Conservation (phyloP, 306 rosid species). For the Mimosa bimucronata region DNA sequence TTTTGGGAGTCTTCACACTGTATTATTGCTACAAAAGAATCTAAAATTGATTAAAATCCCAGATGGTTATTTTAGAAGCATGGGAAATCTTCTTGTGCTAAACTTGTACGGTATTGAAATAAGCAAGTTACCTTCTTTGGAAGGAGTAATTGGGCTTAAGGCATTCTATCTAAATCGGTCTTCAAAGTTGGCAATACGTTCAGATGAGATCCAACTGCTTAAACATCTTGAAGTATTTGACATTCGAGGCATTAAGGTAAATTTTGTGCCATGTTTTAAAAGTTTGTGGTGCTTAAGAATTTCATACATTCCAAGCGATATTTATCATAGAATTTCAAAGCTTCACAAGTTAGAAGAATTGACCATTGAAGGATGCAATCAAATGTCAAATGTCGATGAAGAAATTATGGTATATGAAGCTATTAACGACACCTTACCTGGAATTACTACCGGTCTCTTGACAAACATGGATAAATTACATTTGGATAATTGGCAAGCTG, state of each 20-base stretch:
- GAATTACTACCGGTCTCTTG: too few relatives aligned
- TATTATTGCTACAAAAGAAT: neutral
- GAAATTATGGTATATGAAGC: too few relatives aligned
- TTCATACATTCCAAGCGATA: neutral
- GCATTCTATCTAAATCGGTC: too few relatives aligned
- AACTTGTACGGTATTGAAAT: neutral
- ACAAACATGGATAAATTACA: too few relatives aligned
- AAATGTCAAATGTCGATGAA: too few relatives aligned
- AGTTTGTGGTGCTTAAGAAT: slow-evolving; percentile 6
- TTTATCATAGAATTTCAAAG: too few relatives aligned
- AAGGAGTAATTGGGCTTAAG: neutral
- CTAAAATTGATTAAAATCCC: neutral
- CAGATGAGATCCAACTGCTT: too few relatives aligned
- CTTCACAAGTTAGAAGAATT: too few relatives aligned
- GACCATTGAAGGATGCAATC: too few relatives aligned
- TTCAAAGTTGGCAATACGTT: too few relatives aligned
- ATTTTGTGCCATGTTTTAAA: neutral
- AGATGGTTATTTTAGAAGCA: neutral
- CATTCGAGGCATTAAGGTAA: neutral
- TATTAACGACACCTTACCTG: too few relatives aligned
- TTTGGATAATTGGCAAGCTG: too few relatives aligned
- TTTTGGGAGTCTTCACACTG: neutral
- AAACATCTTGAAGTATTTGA: slow-evolving; percentile 18
- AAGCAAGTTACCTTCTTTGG: neutral
- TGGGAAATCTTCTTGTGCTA: slow-evolving; percentile 15